Evolutionary conservation across 139 green algal genomes (phyloP), one percentile per base, ranked within the genome.

Genomic region (Micractinium sp.): DNA sequence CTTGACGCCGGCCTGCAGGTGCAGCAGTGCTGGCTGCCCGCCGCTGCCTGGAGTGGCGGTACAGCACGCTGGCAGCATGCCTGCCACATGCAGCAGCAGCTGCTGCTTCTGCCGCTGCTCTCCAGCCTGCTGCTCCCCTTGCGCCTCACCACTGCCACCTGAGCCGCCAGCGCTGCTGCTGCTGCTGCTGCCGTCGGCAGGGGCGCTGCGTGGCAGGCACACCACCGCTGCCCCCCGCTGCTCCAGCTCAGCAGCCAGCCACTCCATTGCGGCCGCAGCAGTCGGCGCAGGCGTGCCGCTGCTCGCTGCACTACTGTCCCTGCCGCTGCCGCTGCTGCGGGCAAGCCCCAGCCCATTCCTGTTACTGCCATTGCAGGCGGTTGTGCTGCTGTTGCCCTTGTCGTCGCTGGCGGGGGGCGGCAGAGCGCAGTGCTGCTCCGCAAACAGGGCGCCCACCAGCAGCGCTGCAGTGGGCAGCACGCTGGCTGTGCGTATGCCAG

Each of bases 381-480:
- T 5, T 56, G 47, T 19, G n/a, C 73, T 81, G 39, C n/a, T 18
- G 38, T 39, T 81, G 35, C 66, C 76, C 23, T 27, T 35, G 29
- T 18, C 29, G 0, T 41, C 36, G 33, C 22, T 71, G 33, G 31
- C 61, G 14, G 29, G 13, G 31, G 31, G 31, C 71, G 47, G 47
- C 47, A 56, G 47, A 20, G 71, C 5, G 71, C 71, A 38, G 71
- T 35, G 33, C 56, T 67, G 47, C 78, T 20, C 41, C 13, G 66
- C 83, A 80, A 82, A 88, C 29, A 88, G 85, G 2, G 85, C 56
- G 4, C 56, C 89, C 22, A 86, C 74, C 63, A 91, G 63, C 38
- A 91, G 84, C 33, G 77, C 89, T 13, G 85, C 83, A 1, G 91
- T 87, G 22, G 91, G 87, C 33, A 94, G 53, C 41, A 90, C 74